Percentiles rank a stretch among this genome's conserved stretches.
Conservation (phyloP, 208 protist species). For the Crithidia expoeki region DNA sequence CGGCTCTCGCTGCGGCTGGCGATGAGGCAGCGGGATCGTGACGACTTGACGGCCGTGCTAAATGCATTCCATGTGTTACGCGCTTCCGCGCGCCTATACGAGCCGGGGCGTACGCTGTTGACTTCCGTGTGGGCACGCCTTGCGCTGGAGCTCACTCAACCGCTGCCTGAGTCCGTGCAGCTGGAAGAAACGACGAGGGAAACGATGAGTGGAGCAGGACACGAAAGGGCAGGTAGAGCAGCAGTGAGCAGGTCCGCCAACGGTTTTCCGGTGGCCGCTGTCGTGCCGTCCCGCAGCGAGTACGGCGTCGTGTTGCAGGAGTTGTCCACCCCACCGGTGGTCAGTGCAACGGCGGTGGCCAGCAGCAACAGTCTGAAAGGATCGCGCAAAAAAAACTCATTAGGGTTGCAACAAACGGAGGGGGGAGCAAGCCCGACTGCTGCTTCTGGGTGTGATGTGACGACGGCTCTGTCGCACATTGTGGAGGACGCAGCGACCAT, state of each 20-base stretch:
- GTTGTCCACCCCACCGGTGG: background rate
- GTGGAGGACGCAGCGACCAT: slow-evolving; percentile 29
- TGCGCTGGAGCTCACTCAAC: slow-evolving; percentile 31
- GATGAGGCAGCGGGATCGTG: slow-evolving; percentile 39
- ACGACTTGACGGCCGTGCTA: slow-evolving; percentile 46
- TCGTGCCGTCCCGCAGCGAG: slow-evolving; percentile 25
- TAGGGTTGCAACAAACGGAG: background rate
- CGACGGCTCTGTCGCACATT: slow-evolving; percentile 10
- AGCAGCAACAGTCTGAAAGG: background rate
- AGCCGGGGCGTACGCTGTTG: slow-evolving; percentile 35
- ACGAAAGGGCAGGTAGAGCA: background rate
- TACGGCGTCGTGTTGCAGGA: slow-evolving; percentile 24
- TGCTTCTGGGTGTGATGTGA: slow-evolving; percentile 8
- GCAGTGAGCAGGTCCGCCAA: background rate
- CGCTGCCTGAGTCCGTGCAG: background rate
- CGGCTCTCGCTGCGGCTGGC: slow-evolving; percentile 49
- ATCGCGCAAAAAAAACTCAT: background rate
- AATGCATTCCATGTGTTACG: slow-evolving; percentile 31
- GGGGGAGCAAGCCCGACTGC: background rate
- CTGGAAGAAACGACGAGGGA: background rate
- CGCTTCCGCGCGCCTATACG: slow-evolving; percentile 10
- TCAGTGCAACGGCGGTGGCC: background rate
- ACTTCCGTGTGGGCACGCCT: slow-evolving; percentile 37
- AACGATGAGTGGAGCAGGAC: background rate
- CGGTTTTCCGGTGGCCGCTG: background rate